phyloP scores from a whole-genome alignment of 1,139 yeast species.

The Keqinozyma sinolaborantium region DNA sequence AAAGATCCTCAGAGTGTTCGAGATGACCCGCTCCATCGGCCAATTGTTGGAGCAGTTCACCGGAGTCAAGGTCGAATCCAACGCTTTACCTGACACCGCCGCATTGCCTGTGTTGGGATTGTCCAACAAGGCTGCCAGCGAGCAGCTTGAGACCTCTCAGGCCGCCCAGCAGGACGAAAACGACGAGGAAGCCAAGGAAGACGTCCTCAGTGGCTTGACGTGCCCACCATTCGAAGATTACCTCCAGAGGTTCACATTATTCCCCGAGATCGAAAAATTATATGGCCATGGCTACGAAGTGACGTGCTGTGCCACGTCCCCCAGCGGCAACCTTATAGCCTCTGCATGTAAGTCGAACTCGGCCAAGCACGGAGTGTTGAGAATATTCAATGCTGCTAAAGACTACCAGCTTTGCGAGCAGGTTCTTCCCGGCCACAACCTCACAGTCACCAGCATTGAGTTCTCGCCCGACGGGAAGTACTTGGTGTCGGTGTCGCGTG shows the following conservation, averaged over 20 bases:
- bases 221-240: slow-evolving; percentile 85
- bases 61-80: slow-evolving; percentile 30
- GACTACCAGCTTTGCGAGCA: slow-evolving; percentile 36
- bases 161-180: slow-evolving; percentile 33
- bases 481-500: slow-evolving; percentile 83
- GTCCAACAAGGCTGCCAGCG: slow-evolving; percentile 81
- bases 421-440: slow-evolving; percentile 59
- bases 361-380: slow-evolving; percentile 77
- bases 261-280: slow-evolving; percentile 92
- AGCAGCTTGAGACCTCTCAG: slow-evolving; percentile 41
- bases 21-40: slow-evolving; percentile 81
- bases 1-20: slow-evolving; percentile 84
- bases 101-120: slow-evolving; percentile 90
- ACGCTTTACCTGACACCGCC: slow-evolving; percentile 71
- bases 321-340: slow-evolving; percentile 65
- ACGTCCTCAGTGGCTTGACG: slow-evolving; percentile 39
- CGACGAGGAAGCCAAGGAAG: slow-evolving; percentile 38
- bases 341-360: slow-evolving; percentile 91
- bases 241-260: slow-evolving; percentile 84
- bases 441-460: slow-evolving; percentile 80
- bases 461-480: slow-evolving; percentile 72
- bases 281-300: slow-evolving; percentile 98
- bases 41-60: slow-evolving; percentile 54
- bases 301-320: slow-evolving; percentile 70
- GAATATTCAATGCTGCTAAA: slow-evolving; percentile 62